A percentile compares a stretch with the other conserved stretches of the same genome.
Conservation (phyloP, 257 asterid species). For the Euphrasia confusa region DNA sequence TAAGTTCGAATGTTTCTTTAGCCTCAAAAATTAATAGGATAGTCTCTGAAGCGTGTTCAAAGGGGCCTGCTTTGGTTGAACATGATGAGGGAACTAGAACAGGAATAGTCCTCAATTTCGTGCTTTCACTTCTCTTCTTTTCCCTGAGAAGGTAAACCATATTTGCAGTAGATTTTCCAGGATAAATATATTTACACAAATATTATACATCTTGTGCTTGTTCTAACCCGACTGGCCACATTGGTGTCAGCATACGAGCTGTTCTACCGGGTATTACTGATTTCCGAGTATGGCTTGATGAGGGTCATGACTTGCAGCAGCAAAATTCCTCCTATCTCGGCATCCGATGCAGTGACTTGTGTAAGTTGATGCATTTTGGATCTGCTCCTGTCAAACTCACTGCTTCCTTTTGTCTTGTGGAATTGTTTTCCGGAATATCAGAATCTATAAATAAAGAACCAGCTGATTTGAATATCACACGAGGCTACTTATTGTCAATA, state of each 20-base stretch:
- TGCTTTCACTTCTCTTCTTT: conserved; percentile 63
- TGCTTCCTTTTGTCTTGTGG: conserved; percentile 72
- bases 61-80: conserved; percentile 69
- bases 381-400: conserved; percentile 54
- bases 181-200: conserved; percentile 6
- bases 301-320: conserved; percentile 35
- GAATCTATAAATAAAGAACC: conserved; percentile 28
- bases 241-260: conserved; percentile 46
- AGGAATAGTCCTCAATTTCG: conserved; percentile 54
- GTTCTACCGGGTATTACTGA: conserved; percentile 57
- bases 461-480: conserved; percentile 37
- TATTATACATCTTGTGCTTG: background rate
- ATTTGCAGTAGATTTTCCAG: conserved; percentile 9
- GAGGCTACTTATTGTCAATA: conserved; percentile 46
- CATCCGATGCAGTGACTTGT: conserved; percentile 64
- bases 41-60: conserved; percentile 58
- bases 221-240: conserved; percentile 25
- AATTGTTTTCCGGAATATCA: conserved; percentile 51
- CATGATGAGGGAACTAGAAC: conserved; percentile 58
- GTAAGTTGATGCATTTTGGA: conserved; percentile 87
- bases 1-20: conserved; percentile 57
- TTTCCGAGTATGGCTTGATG: conserved; percentile 41
- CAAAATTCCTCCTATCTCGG: conserved; percentile 47
- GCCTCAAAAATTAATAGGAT: conserved; percentile 38
- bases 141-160: conserved; percentile 62